Evolutionary conservation across 208 protist species (phyloP).

Genomic region (Crithidia sp.): DNA sequence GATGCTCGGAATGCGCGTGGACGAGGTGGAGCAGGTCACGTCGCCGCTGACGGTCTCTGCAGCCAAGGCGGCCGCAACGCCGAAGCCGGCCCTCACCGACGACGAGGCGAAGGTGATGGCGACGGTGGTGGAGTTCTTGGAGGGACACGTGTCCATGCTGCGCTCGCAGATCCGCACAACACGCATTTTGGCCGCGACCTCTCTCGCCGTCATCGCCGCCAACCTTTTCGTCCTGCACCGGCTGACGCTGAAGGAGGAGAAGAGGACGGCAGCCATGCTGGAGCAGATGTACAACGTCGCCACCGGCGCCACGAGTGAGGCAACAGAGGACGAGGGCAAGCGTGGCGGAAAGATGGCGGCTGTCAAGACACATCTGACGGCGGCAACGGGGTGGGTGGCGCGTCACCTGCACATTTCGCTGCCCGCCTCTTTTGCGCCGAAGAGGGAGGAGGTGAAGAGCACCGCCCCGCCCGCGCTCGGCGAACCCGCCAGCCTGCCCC

Average conservation of each 20-base stretch:
- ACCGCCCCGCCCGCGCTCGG: neutral
- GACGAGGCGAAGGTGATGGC: constrained; percentile 54
- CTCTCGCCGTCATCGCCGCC: constrained; percentile 28
- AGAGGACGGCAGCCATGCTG: constrained; percentile 40
- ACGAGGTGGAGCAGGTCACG: constrained; percentile 4
- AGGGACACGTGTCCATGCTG: constrained; percentile 44
- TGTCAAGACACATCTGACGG: constrained; percentile 9
- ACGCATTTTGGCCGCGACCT: constrained; percentile 44
- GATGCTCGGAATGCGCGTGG: constrained; percentile 44
- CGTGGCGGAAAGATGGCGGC: neutral
- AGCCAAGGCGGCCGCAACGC: neutral
- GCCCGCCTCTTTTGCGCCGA: neutral
- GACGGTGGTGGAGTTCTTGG: constrained; percentile 49
- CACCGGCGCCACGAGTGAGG: neutral
- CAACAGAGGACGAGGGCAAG: neutral
- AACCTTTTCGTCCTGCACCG: constrained; percentile 41
- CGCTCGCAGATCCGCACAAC: constrained; percentile 44
- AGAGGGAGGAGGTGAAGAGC: neutral
- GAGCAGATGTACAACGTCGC: constrained; percentile 51
- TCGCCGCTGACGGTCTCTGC: constrained; percentile 1
- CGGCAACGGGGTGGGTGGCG: constrained; percentile 11
- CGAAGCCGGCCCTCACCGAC: constrained; percentile 22
- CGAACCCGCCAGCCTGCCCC: neutral
- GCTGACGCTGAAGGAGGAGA: constrained; percentile 26
- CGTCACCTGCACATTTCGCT: constrained; percentile 7